Conservation (phyloP, 371 early-diverging fungal species). For the Saksenaea oblongispora region DNA sequence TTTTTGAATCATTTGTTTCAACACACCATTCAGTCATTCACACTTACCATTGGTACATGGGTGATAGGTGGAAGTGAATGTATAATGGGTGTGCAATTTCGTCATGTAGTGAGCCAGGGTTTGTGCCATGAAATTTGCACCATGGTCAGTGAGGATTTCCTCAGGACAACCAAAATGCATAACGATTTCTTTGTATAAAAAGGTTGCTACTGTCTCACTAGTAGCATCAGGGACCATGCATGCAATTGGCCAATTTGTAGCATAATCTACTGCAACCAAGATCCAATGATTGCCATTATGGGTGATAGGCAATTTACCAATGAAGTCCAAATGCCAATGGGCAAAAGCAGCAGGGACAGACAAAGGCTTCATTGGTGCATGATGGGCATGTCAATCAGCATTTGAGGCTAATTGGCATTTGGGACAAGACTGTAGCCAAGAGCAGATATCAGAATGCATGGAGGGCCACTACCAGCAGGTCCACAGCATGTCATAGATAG, state of each 20-base stretch:
- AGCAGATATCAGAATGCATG: no score
- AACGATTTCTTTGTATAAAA: conserved; percentile 35
- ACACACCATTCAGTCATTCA: conserved; percentile 6
- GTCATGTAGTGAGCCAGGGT: conserved; percentile 6
- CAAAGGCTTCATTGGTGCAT: no score
- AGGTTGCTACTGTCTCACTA: conserved; percentile 24
- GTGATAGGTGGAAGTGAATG: not conserved
- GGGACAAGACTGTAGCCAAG: no score
- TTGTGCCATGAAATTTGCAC: conserved; percentile 17
- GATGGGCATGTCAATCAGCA: no score
- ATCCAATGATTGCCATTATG: conserved; percentile 13
- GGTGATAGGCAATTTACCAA: not conserved
- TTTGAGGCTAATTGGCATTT: no score
- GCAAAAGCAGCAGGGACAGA: no score
- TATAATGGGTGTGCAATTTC: not conserved
- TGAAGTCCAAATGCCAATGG: not conserved
- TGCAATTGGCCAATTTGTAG: conserved; percentile 13
- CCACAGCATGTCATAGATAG: no score
- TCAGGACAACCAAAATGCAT: conserved; percentile 31
- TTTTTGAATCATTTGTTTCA: conserved; percentile 19
- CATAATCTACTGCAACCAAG: not conserved
- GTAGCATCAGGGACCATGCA: conserved; percentile 23
- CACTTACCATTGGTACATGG: not conserved
- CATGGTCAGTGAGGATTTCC: conserved; percentile 25
- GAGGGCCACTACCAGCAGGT: no score